Base-by-base conservation (phyloP, 2,329 filamentous ascomycete species). In the Dryadomyces sulphureus region DNA sequence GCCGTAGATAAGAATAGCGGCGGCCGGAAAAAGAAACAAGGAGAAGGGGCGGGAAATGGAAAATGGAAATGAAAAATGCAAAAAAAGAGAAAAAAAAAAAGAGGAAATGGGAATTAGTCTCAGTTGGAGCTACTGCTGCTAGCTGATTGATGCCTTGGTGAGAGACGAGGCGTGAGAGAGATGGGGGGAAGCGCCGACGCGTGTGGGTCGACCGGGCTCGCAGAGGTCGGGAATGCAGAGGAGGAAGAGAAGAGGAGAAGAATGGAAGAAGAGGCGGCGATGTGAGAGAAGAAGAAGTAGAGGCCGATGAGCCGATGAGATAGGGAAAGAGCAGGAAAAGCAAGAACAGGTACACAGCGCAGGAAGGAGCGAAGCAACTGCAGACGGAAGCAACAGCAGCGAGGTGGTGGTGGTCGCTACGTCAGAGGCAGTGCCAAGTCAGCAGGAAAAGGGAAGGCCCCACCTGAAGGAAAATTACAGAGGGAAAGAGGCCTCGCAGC, bases 41-140 rank as follows among this genome's bases (percentile, higher is more conserved):
- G 30, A 45, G 46, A 43, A 9, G 34, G 32, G 47, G 8, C 27
- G 14, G 22, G 21, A 34, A 22, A 27, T n/a, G 8, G 43, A 14
- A 44, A 21, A 34, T 16, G 20, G 22, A 49, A 49, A 45, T 46
- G 44, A 45, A 48, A 48, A 39, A 32, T 47, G 27, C 19, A 19
- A 24, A 20, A 36, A 45, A 27, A 11, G 12, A 22, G 27, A 32
- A 30, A 40, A 40, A 40, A 8, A n/a, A 24, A 27, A 44, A 35
- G 35, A 5, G 20, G 24, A 43, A 43, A 35, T 43, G 20, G 27
- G 21, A 35, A 35, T 35, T 30, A 36, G 16, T 24, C 30, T 36
- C 16, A 12, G 19, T 36, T 36, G n/a, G 27, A 42, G 40, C 40
- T 42, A 34, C 17, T 27, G 24, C 27, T 34, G 41, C 27, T 25